phyloP scores from a whole-genome alignment of 768 basidiomycete genomes.

The Boletus rubropictus region DNA sequence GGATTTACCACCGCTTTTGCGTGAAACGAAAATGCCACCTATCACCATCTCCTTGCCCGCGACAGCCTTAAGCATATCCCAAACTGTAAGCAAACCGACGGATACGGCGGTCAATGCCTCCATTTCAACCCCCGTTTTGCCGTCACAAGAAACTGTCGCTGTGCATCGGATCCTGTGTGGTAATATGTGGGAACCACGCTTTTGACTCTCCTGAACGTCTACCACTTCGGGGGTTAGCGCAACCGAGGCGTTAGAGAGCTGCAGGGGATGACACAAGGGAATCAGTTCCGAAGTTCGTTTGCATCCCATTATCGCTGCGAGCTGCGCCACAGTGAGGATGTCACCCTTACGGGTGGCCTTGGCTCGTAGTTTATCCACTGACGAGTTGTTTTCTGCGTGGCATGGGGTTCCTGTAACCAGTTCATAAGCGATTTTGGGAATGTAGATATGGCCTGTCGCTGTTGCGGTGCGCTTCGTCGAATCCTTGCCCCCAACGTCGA shows the following conservation, averaged over 20 bases:
- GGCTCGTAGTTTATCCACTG: conserved; percentile 33
- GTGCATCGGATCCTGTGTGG: conserved; percentile 53
- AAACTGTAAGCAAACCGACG: conserved; percentile 72
- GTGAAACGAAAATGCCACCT: conserved; percentile 54
- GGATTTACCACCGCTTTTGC: conserved; percentile 70
- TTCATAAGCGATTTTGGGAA: conserved; percentile 59
- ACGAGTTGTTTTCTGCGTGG: conserved; percentile 3
- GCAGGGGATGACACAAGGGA: conserved; percentile 83
- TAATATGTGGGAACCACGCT: conserved; percentile 1
- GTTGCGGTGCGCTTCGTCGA: conserved; percentile 64
- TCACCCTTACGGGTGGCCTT: conserved; percentile 66
- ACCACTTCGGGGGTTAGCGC: conserved; percentile 44
- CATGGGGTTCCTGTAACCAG: conserved; percentile 41
- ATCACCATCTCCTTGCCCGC: conserved; percentile 87
- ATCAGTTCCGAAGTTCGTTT: conserved; percentile 82
- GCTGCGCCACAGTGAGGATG: conserved; percentile 66
- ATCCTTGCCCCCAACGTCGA: conserved; percentile 65
- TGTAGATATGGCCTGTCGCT: conserved; percentile 66
- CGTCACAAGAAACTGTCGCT: conserved; percentile 69
- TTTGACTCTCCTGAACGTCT: neutral
- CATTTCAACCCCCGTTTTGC: conserved; percentile 89
- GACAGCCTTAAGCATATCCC: conserved; percentile 92
- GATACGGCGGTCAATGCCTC: conserved; percentile 86
- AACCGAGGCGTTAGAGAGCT: conserved; percentile 66
- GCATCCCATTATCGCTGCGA: conserved; percentile 83